Percentiles rank a stretch among this genome's conserved stretches.
phyloP scores from a whole-genome alignment of 2,329 filamentous ascomycete species.

The Phaeoacremonium minimum region DNA sequence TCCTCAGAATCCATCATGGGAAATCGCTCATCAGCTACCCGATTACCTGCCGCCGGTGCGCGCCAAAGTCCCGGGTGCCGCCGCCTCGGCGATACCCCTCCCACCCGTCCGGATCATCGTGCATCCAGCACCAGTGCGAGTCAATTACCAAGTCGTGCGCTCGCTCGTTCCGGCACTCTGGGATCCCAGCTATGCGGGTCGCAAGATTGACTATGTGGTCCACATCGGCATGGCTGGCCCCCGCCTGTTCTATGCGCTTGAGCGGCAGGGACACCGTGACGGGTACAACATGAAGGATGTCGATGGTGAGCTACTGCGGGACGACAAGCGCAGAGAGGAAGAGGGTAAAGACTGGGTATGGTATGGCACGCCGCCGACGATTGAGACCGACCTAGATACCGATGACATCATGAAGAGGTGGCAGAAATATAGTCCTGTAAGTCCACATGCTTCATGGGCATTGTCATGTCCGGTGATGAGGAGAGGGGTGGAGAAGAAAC shows the following conservation, averaged over 20 bases:
- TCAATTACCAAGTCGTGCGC: constrained; percentile 66
- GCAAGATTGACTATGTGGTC: constrained; percentile 59
- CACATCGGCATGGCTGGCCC: constrained; percentile 78
- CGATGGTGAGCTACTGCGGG: constrained; percentile 56
- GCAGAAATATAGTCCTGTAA: constrained; percentile 45
- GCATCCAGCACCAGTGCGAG: constrained; percentile 63
- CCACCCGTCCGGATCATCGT: constrained; percentile 57
- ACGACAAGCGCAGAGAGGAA: constrained; percentile 31
- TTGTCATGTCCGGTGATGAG: background rate
- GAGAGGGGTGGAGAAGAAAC: constrained; percentile 2
- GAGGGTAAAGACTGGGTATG: constrained; percentile 46
- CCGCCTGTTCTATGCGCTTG: constrained; percentile 62
- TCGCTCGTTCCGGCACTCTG: constrained; percentile 61
- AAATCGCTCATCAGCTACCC: constrained; percentile 70
- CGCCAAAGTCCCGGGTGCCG: constrained; percentile 30
- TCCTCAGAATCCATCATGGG: constrained; percentile 74
- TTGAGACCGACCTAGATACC: constrained; percentile 53
- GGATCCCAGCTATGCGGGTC: constrained; percentile 28
- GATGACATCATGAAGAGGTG: constrained; percentile 53
- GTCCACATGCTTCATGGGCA: constrained; percentile 13
- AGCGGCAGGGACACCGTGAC: constrained; percentile 66
- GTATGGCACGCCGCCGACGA: constrained; percentile 47
- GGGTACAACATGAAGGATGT: constrained; percentile 69
- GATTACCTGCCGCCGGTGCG: constrained; percentile 51
- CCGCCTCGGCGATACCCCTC: constrained; percentile 23